Evolutionary conservation across 2,329 filamentous ascomycete species (phyloP).

Genomic region (Trichoderma koningii): DNA sequence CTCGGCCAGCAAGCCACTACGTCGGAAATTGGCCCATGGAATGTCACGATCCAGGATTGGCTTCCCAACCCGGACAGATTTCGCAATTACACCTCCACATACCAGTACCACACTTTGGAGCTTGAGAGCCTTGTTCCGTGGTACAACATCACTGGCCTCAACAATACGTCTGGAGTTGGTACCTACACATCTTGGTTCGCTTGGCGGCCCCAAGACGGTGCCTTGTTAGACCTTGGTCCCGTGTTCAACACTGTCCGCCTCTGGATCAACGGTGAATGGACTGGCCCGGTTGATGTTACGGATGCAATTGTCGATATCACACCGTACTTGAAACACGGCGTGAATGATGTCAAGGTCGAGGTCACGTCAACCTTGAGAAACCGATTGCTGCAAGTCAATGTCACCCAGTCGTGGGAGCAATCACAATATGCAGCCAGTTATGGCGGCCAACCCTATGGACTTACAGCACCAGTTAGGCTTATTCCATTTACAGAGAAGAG

Average conservation of each 20-base stretch:
- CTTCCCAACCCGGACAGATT: constrained; percentile 12
- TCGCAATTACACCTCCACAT: constrained; percentile 8
- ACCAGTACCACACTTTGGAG: not conserved
- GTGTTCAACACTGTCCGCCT: constrained; percentile 16
- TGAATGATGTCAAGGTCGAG: constrained; percentile 5
- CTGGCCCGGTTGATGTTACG: constrained; percentile 15
- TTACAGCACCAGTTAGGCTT: not conserved
- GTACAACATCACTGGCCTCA: constrained; percentile 7
- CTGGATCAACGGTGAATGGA: constrained; percentile 6
- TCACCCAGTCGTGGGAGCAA: constrained; percentile 18
- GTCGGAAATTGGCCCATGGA: constrained; percentile 2
- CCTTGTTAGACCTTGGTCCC: constrained; percentile 1
- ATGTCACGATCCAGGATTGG: constrained; percentile 13
- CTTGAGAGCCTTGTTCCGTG: not conserved
- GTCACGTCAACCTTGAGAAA: constrained; percentile 13
- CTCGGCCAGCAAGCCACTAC: not conserved
- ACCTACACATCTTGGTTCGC: not conserved
- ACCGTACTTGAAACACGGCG: not conserved
- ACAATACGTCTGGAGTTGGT: constrained; percentile 5
- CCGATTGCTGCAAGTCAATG: constrained; percentile 10
- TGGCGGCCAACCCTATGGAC: constrained; percentile 11
- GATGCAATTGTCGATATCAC: constrained; percentile 13
- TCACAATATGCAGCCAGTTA: constrained; percentile 1
- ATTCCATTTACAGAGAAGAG: constrained; percentile 7
- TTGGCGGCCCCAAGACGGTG: not conserved